Base-by-base conservation (phyloP, 192 early-diverging fungal genomes). In the Umbelopsis sp. region DNA sequence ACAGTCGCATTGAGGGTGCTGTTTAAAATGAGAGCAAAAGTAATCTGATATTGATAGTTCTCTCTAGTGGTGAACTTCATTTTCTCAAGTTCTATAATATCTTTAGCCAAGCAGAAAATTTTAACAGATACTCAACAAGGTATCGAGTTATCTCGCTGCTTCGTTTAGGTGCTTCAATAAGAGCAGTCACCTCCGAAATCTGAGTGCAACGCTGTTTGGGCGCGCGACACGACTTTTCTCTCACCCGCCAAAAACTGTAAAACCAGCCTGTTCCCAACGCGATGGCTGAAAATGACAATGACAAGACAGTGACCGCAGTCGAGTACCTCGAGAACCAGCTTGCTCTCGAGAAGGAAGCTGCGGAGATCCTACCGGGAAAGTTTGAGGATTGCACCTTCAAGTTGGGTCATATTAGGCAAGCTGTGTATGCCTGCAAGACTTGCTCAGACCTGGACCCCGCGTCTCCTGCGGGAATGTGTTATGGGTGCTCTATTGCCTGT, bases 391-490 rank as follows among this genome's bases (percentile, higher is more conserved):
- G 94, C 70, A 90, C 92, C 7, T 92, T 84, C 75, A 80, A 79
- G 67, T 69, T 82, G 52, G 95, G 95, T 25, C 92, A 91, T 71
- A 79, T 95, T 35, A 86, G 86, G 66, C 95, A 97, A 76, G 82
- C 85, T 1, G 82, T 95, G 5, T 97, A 92, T 73, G 86, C 92
- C 5, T 97, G 95, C 74, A 76, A 89, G 64, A 93, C 93, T 7
- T 97, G 95, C 74, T 78, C 52, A 10, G 72, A 79, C 23, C 64
- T 66, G 12, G 69, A 72, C 16, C 69, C 65, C 15, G 64, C 64
- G 20, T 61, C 66, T 16, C 67, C 72, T 10, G 87, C 89, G 4
- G 89, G 89, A 23, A 85, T 89, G 75, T 92, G 92, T 74, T 92
- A 92, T 74, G 88, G 89, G 30, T 94, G 92, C 67, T 91, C 89